phyloP scores from a whole-genome alignment of 78 protist genomes.

The Neovahlkampfia damariscottae region DNA sequence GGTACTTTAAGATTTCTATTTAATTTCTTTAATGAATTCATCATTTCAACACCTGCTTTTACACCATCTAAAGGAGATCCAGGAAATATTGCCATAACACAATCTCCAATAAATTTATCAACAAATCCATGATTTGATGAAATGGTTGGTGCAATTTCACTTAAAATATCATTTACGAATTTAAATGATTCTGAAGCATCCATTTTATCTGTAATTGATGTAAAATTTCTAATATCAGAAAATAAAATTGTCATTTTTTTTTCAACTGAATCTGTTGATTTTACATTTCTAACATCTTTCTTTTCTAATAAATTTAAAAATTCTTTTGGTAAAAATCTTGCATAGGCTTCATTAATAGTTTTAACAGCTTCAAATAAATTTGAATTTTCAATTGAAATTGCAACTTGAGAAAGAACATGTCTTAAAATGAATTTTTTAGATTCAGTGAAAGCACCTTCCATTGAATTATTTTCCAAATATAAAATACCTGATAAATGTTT shows the following conservation, averaged over 20 bases:
- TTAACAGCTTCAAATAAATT: neutral
- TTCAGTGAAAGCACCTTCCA: neutral
- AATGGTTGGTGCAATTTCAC: neutral
- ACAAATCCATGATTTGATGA: constrained; percentile 24
- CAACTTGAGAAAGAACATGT: neutral
- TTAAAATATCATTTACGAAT: neutral
- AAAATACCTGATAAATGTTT: neutral
- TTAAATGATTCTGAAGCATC: neutral
- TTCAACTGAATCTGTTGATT: neutral
- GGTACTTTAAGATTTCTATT: neutral
- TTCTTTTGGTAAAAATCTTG: neutral
- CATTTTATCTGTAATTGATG: neutral
- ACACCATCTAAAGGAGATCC: neutral
- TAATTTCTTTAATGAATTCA: neutral
- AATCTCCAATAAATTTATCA: constrained; percentile 45
- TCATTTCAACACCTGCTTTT: constrained; percentile 14
- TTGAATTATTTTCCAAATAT: neutral
- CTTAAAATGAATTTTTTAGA: neutral
- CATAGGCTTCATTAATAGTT: neutral
- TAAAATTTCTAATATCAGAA: neutral
- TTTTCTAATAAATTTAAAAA: neutral
- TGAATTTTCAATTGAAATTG: neutral
- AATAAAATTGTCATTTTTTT: neutral
- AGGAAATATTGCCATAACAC: constrained; percentile 31
- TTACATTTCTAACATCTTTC: neutral